Conservation (phyloP, 805 yeast genomes). For the Saturnispora gosingensis region DNA sequence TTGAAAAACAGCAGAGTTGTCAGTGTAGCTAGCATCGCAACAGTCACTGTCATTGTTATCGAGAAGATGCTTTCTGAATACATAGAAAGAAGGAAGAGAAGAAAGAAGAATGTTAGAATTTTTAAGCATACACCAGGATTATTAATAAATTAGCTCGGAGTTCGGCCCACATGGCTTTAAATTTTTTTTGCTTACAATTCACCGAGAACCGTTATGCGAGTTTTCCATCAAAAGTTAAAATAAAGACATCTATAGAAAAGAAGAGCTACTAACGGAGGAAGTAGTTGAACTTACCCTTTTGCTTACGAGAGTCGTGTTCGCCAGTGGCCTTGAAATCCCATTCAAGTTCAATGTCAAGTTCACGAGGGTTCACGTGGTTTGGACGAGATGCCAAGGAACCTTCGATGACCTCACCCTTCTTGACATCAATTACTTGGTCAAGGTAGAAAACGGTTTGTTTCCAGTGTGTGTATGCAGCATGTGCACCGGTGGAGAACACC, state of each 20-base stretch:
- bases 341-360: conserved; percentile 69
- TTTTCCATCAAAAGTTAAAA: not conserved
- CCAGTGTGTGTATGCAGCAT: conserved; percentile 94
- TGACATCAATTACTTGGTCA: conserved; percentile 60
- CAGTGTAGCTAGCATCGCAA: conserved; percentile 4
- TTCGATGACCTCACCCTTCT: conserved; percentile 64
- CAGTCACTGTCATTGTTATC: conserved; percentile 1
- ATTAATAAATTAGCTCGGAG: not conserved
- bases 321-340: conserved; percentile 43
- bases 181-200: not conserved
- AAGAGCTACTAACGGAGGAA: conserved; percentile 49
- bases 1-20: conserved; percentile 2
- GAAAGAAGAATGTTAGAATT: not conserved
- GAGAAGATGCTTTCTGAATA: not conserved
- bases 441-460: conserved; percentile 94
- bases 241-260: not conserved
- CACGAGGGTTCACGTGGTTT: conserved; percentile 72
- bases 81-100: not conserved
- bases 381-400: conserved; percentile 74
- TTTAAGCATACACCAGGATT: not conserved
- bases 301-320: conserved; percentile 35
- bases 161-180: not conserved
- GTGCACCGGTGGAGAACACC: conserved; percentile 88
- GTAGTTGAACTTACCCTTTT: conserved; percentile 52
- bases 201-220: not conserved